A percentile compares a stretch with the other conserved stretches of the same genome.
Conservation (phyloP, 768 basidiomycete genomes). For the Galerina sulciceps region DNA sequence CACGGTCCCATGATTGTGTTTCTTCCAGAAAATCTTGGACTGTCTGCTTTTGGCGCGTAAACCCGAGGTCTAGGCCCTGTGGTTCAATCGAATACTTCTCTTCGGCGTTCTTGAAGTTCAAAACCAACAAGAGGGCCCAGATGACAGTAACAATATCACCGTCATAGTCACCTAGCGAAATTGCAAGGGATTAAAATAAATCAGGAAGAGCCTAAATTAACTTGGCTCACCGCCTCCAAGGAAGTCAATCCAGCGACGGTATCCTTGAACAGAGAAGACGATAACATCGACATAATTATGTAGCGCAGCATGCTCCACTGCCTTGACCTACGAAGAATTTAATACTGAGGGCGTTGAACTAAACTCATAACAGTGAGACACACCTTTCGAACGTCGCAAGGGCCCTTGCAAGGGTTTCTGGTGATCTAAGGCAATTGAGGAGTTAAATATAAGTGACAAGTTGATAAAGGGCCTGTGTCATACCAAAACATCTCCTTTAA, state of each 20-base stretch:
- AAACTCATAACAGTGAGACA: background rate
- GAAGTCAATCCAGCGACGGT: constrained; percentile 61
- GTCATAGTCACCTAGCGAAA: constrained; percentile 65
- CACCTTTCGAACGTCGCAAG: constrained; percentile 69
- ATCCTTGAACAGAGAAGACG: constrained; percentile 52
- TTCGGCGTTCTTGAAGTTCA: constrained; percentile 54
- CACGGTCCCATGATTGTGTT: constrained; percentile 15
- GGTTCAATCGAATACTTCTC: constrained; percentile 54
- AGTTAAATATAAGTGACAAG: background rate
- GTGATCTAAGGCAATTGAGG: constrained; percentile 37
- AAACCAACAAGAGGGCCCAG: constrained; percentile 62
- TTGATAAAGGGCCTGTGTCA: background rate
- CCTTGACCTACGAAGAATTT: constrained; percentile 47
- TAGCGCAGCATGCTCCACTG: constrained; percentile 55
- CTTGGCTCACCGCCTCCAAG: constrained; percentile 58
- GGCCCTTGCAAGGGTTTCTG: constrained; percentile 69
- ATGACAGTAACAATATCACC: constrained; percentile 64
- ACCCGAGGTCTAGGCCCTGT: constrained; percentile 37
- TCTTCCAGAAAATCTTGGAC: constrained; percentile 46
- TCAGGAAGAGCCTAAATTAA: no score
- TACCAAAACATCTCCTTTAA: constrained; percentile 60
- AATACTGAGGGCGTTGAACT: background rate
- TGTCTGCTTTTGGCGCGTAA: constrained; percentile 46
- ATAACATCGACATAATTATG: constrained; percentile 59
- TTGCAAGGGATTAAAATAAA: background rate